phyloP scores from a whole-genome alignment of 768 basidiomycete genomes.

The Naematelia aurantialba region DNA sequence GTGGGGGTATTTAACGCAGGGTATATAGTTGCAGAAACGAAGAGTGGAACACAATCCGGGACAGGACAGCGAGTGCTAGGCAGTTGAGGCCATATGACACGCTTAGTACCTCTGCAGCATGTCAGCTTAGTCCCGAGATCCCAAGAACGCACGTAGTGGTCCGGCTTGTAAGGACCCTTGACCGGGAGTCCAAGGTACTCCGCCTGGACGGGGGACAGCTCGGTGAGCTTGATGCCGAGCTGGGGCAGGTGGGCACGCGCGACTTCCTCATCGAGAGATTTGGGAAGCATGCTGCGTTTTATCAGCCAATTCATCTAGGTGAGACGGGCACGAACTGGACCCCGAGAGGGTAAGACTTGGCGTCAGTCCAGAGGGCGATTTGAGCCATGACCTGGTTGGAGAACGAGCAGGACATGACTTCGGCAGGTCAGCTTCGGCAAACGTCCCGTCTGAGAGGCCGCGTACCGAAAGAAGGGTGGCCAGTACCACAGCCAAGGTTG shows the following conservation, averaged over 20 bases:
- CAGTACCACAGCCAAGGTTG: conserved; percentile 97
- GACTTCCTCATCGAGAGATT: conserved; percentile 98
- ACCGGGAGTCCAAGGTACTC: conserved; percentile 85
- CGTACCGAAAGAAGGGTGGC: conserved; percentile 81
- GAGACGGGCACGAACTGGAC: conserved; percentile 60
- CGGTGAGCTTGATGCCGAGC: conserved; percentile 89
- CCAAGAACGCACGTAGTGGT: conserved; percentile 56
- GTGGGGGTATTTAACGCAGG: conserved; percentile 5
- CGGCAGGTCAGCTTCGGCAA: background rate
- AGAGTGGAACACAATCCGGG: background rate
- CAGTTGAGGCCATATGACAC: conserved; percentile 35
- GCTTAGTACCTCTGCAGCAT: conserved; percentile 25
- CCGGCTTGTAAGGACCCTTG: conserved; percentile 72
- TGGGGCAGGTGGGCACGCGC: conserved; percentile 89
- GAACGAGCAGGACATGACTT: conserved; percentile 99
- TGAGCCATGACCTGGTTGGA: conserved; percentile 97
- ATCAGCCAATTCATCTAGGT: background rate
- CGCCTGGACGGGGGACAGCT: conserved; percentile 62
- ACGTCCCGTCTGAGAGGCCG: background rate
- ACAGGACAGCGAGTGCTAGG: conserved; percentile 19
- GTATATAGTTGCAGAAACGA: background rate
- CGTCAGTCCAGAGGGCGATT: conserved; percentile 94
- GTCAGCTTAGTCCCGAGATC: background rate
- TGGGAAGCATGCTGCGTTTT: conserved; percentile 71
- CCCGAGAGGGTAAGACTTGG: conserved; percentile 87